Evolutionary conservation across 2,329 filamentous ascomycete genomes (phyloP).

Genomic region (Sordariomycetes sp.): DNA sequence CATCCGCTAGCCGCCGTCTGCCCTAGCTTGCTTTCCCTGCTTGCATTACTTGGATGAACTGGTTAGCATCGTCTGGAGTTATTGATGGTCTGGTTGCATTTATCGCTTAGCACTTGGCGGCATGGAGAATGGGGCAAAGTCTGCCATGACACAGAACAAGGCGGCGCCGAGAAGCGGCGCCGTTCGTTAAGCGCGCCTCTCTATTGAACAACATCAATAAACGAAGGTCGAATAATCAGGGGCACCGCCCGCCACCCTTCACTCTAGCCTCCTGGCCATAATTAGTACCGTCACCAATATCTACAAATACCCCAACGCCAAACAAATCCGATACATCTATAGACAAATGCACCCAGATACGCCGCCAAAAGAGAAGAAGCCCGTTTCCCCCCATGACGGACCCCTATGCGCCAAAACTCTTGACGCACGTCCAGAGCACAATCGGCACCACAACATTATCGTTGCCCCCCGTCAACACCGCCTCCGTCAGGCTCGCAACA

Average conservation of each 20-base stretch:
- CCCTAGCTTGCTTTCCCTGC: too few relatives aligned
- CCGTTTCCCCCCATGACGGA: neutral
- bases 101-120: too few relatives aligned
- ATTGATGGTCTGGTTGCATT: too few relatives aligned
- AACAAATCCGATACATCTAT: neutral
- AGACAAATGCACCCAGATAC: neutral
- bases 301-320: neutral
- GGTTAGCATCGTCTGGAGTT: too few relatives aligned
- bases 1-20: neutral
- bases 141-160: too few relatives aligned
- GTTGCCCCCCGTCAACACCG: slow-evolving; percentile 89
- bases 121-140: too few relatives aligned
- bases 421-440: slow-evolving; percentile 82
- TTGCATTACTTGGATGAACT: too few relatives aligned
- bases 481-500: slow-evolving; percentile 82
- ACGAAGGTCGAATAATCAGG: neutral
- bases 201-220: neutral
- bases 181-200: neutral
- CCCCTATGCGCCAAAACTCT: slow-evolving; percentile 50
- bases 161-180: neutral
- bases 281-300: neutral
- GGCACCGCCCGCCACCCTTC: neutral
- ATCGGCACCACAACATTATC: slow-evolving; percentile 97
- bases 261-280: neutral
- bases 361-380: neutral